Base-by-base conservation (phyloP, 2,329 filamentous ascomycete genomes). In the Aspergillus brasiliensis region DNA sequence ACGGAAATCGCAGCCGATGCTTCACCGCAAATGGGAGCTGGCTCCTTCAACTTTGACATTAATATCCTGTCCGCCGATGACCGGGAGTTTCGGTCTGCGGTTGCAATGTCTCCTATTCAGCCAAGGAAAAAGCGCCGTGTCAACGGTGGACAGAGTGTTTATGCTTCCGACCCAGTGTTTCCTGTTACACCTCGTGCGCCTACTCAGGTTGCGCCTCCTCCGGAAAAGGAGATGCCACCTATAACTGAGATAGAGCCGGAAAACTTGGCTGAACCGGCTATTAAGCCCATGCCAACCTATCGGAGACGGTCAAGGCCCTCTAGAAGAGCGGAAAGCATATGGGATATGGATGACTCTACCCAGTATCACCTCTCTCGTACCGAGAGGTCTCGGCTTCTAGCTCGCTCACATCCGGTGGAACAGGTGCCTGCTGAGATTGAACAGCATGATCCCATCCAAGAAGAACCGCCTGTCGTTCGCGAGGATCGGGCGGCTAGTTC, bases 1-100 rank as follows among this genome's bases (percentile, higher is more conserved):
- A 75, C 77, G 11, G 74, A 79, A 28, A 79, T 81, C 63, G 77
- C 77, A 23, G 70, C 74, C 1, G 77, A 79, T 54, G 68, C 71
- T 48, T 79, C 78, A 3, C 78, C 78, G 5, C 71, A 75, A 51
- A 67, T 72, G 51, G 68, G 65, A n/a, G 65, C 64, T 13, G 68
- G 67, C 28, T 67, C 68, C 23, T 69, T 73, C 27, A 75, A 78
- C 51, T 51, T 76, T 4, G 69, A 75, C 21, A 67, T 79, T 51
- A 71, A 71, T 34, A 67, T 80, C 10, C 65, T 80, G 28, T 77
- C 71, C 1, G 70, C 68, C 3, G 78, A 80, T 1, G 78, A 80
- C 57, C 65, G 67, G 17, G 73, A 78, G 19, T 79, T 78, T 58
- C 71, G 71, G 38, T 67, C 69, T 21, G 64, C 75, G 31, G 65